A percentile compares a stretch with the other conserved stretches of the same genome.
These are phyloP conservation scores for Aspergillus indologenus DNA, from an alignment of 495 filamentous ascomycete species.

Conservation along the genomic window DNA sequence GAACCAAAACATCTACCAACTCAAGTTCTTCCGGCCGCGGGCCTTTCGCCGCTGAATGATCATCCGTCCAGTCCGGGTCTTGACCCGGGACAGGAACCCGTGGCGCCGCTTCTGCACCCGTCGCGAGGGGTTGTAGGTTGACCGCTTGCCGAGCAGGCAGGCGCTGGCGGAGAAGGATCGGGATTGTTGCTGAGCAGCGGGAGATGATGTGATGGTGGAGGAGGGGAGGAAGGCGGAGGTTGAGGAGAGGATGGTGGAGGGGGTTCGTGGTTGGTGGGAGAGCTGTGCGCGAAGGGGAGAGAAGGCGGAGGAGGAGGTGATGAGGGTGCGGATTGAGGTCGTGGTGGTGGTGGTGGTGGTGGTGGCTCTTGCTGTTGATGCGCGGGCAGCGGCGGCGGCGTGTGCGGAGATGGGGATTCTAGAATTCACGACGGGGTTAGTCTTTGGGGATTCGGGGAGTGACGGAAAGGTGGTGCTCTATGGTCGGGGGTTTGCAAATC, in stretches of 20 bases:
- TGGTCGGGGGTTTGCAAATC: neutral
- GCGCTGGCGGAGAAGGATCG: conserved; percentile 44
- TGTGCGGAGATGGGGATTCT: conserved; percentile 9
- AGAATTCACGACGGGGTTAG: neutral
- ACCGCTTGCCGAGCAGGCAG: conserved; percentile 50
- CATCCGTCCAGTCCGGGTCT: conserved; percentile 53
- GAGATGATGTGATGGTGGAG: conserved; percentile 22
- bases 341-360: conserved; percentile 19
- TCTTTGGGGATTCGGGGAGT: neutral
- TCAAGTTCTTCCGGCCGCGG: conserved; percentile 62
- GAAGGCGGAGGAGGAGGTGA: conserved; percentile 33
- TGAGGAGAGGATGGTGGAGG: conserved; percentile 21
- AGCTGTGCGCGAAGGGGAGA: conserved; percentile 23
- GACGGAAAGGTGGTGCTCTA: neutral
- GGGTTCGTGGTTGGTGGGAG: conserved; percentile 6
- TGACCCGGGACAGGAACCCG: conserved; percentile 62
- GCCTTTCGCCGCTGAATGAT: conserved; percentile 54
- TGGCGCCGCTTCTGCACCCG: conserved; percentile 67
- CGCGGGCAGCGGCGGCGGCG: conserved; percentile 6
- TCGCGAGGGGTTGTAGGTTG: conserved; percentile 65
- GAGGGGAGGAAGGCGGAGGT: conserved; percentile 24
- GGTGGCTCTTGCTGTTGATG: conserved; percentile 18
- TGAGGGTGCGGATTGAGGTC: conserved; percentile 39
- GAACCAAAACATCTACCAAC: conserved; percentile 37
- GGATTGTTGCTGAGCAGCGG: conserved; percentile 25